These are phyloP conservation scores for Dissophora globulifera DNA, from an alignment of 192 early-diverging fungal species.

Conservation along the genomic window DNA sequence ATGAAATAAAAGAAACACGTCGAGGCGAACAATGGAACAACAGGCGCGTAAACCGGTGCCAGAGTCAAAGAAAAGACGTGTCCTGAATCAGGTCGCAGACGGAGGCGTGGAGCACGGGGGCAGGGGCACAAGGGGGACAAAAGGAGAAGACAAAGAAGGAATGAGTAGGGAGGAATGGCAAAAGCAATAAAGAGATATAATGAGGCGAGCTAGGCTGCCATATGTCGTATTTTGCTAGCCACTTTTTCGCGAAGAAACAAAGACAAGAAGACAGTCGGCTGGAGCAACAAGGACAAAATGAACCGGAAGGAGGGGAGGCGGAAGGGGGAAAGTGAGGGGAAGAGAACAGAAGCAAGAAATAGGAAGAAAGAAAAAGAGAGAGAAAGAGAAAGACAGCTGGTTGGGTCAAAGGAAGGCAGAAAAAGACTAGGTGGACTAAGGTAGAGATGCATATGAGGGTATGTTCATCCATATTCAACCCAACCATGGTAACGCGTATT, in stretches of 20 bases:
- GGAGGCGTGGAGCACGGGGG: background rate
- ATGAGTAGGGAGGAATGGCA: too few species aligned
- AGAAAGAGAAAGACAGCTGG: background rate
- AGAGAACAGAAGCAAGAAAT: background rate
- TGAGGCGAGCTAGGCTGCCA: too few species aligned
- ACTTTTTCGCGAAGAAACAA: background rate
- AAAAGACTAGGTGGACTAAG: background rate
- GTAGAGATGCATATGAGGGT: background rate
- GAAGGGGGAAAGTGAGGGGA: background rate
- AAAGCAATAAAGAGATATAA: too few species aligned
- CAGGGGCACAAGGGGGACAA: background rate
- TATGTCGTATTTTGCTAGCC: too few species aligned
- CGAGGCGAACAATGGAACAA: too few species aligned
- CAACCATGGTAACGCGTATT: too few species aligned
- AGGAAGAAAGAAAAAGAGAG: background rate
- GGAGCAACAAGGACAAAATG: background rate
- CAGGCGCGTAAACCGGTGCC: too few species aligned
- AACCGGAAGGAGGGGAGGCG: too few species aligned
- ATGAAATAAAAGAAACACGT: too few species aligned
- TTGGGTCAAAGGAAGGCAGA: too few species aligned
- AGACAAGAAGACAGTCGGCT: background rate
- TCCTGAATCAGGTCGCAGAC: background rate
- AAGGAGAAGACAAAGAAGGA: too few species aligned
- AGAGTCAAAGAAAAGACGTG: background rate
- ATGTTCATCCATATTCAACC: conserved; percentile 20